Conservation (phyloP, 192 early-diverging fungal genomes). For the Diversispora eburnea region DNA sequence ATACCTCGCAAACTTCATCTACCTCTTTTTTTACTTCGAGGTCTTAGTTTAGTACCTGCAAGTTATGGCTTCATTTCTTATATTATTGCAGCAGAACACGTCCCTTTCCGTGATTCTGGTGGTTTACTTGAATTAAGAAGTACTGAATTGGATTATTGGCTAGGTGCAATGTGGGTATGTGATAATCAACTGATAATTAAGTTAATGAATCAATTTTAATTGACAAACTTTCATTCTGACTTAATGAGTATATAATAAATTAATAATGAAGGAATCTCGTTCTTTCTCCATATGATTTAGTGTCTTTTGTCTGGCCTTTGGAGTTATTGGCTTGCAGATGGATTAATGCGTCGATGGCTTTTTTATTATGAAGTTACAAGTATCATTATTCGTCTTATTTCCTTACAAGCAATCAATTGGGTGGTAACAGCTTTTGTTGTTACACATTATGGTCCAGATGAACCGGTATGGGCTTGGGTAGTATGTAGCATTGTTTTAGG, state of each 20-base stretch:
- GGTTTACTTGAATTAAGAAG: constrained; percentile 36
- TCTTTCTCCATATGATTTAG: constrained; percentile 27
- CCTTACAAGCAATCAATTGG: constrained; percentile 52
- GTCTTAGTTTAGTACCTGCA: constrained; percentile 40
- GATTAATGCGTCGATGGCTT: constrained; percentile 55
- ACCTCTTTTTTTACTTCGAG: constrained; percentile 35
- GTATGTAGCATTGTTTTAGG: constrained; percentile 45
- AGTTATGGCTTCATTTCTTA: constrained; percentile 31
- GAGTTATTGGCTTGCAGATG: constrained; percentile 53
- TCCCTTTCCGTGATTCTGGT: constrained; percentile 30
- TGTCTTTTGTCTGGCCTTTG: constrained; percentile 54
- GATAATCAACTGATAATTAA: neutral
- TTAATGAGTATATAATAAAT: too few relatives aligned
- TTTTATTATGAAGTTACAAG: constrained; percentile 53
- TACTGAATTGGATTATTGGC: constrained; percentile 38
- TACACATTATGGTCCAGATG: constrained; percentile 50
- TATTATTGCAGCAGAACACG: constrained; percentile 28
- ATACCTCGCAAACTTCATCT: constrained; percentile 34
- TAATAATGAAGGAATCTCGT: too few relatives aligned
- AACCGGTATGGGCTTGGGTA: constrained; percentile 59
- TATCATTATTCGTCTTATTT: constrained; percentile 49
- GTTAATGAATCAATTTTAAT: neutral
- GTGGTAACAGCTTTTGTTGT: constrained; percentile 46
- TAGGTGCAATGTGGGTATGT: constrained; percentile 45
- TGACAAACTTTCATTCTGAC: too few relatives aligned